phyloP scores from a whole-genome alignment of 2,329 filamentous ascomycete genomes.

The Botrytis tulipae region DNA sequence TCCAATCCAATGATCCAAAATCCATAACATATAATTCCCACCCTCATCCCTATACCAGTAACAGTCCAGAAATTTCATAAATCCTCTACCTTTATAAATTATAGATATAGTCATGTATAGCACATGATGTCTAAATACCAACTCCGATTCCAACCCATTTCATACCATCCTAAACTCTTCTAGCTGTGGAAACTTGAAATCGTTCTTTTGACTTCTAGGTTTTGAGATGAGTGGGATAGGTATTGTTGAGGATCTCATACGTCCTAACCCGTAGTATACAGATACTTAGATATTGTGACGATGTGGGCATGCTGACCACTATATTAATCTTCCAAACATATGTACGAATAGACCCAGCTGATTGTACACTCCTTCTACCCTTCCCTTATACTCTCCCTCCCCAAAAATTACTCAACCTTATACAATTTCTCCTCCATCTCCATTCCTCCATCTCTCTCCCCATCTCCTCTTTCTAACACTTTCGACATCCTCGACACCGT shows the following conservation, averaged over 20 bases:
- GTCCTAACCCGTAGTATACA: neutral
- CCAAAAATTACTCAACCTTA: neutral
- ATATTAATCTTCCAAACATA: neutral
- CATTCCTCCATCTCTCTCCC: neutral
- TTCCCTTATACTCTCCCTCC: neutral
- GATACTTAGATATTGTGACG: too few species aligned
- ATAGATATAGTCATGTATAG: too few species aligned
- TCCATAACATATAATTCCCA: neutral
- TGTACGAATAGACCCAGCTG: neutral
- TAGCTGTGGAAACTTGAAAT: neutral
- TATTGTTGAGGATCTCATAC: neutral
- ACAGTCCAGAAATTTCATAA: too few species aligned
- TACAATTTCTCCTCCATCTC: neutral
- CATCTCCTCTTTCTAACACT: neutral
- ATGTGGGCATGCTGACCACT: neutral
- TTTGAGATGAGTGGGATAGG: neutral
- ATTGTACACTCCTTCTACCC: neutral
- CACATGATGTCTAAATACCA: too few species aligned
- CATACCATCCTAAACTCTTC: neutral
- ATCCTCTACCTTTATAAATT: neutral
- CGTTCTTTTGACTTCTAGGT: neutral
- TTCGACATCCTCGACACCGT: neutral
- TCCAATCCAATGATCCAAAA: neutral
- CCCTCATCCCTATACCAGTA: neutral
- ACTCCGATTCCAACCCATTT: neutral